phyloP scores from a whole-genome alignment of 2,329 filamentous ascomycete species.

The Catunica adiposa region DNA sequence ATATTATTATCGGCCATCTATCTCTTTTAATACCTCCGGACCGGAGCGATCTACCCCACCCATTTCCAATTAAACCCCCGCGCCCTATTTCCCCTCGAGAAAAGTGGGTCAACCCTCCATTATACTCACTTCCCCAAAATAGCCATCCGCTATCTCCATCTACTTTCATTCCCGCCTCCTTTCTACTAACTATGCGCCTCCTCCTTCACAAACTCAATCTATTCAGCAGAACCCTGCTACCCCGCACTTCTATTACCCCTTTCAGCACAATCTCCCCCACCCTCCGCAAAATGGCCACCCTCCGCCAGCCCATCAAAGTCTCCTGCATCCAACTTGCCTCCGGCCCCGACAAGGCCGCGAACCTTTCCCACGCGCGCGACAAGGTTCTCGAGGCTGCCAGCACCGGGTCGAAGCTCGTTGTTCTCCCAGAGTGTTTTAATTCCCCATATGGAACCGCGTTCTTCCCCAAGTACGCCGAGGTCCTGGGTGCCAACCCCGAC shows the following conservation, averaged over 20 bases:
- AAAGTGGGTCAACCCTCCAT: too few relatives aligned
- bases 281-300: constrained; percentile 25
- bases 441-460: constrained; percentile 82
- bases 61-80: too few relatives aligned
- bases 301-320: constrained; percentile 64
- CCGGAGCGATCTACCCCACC: too few relatives aligned
- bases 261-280: constrained; percentile 12
- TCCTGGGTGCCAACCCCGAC: constrained; percentile 56
- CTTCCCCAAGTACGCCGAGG: constrained; percentile 86
- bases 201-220: constrained; percentile 4
- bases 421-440: constrained; percentile 98
- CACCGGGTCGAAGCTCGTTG: constrained; percentile 66
- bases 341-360: constrained; percentile 66
- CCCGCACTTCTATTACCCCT: background rate
- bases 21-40: too few relatives aligned
- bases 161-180: background rate
- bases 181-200: constrained; percentile 5
- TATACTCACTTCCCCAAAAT: background rate
- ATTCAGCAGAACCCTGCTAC: background rate
- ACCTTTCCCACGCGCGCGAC: constrained; percentile 62
- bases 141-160: background rate
- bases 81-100: too few relatives aligned
- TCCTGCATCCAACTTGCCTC: constrained; percentile 69
- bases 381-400: constrained; percentile 70
- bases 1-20: too few relatives aligned